These are phyloP conservation scores for Corylus americana DNA, from an alignment of 306 rosid genomes.

Conservation along the genomic window DNA sequence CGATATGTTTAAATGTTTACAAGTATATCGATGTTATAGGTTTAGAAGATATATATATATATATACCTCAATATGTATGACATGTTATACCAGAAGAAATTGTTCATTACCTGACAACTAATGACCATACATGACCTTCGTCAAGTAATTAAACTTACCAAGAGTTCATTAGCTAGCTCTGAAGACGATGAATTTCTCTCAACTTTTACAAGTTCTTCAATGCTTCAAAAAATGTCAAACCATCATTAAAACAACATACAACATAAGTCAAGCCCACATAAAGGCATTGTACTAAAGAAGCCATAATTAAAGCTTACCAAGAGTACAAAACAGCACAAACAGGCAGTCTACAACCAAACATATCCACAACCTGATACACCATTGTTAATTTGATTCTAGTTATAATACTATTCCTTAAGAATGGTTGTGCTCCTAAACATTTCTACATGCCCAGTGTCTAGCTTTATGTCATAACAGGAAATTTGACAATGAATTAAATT, in stretches of 20 bases:
- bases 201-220: conserved; percentile 79
- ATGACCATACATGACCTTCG: neutral
- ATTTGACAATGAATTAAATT: conserved; percentile 21
- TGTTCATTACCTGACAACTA: neutral
- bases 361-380: conserved; percentile 78
- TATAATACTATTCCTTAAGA: neutral
- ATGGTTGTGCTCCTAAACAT: neutral
- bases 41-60: neutral
- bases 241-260: conserved; percentile 1
- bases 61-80: neutral
- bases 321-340: conserved; percentile 98
- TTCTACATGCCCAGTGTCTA: neutral
- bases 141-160: conserved; percentile 50
- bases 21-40: neutral
- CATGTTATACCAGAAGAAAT: neutral
- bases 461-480: conserved; percentile 2
- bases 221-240: conserved; percentile 49
- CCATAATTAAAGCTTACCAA: conserved; percentile 50
- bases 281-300: neutral
- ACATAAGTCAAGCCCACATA: neutral
- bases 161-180: conserved; percentile 90
- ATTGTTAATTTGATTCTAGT: neutral
- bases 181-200: conserved; percentile 84
- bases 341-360: conserved; percentile 98
- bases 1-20: neutral